These are phyloP conservation scores for Agaricus subrufescens DNA, from an alignment of 768 basidiomycete species.

Conservation along the genomic window DNA sequence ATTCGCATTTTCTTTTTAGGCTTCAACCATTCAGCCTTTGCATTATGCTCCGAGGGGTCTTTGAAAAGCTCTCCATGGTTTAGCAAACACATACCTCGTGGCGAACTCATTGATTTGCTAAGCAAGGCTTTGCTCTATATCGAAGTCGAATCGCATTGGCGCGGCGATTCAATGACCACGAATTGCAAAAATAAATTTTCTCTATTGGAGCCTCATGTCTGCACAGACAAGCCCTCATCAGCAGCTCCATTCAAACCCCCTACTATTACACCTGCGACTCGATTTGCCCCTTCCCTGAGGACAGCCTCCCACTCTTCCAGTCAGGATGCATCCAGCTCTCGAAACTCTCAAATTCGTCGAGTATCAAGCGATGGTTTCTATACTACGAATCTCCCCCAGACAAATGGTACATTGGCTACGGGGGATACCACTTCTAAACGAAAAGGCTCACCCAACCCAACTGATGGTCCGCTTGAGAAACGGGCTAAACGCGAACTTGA, in stretches of 20 bases:
- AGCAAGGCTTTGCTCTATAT: constrained; percentile 75
- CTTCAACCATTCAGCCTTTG: constrained; percentile 78
- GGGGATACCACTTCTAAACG: constrained; percentile 35
- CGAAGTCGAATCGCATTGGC: constrained; percentile 84
- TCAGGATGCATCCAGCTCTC: background rate
- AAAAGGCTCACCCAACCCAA: constrained; percentile 45
- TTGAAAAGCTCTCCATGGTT: constrained; percentile 67
- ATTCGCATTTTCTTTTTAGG: constrained; percentile 36
- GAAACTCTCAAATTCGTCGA: background rate
- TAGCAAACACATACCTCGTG: constrained; percentile 72
- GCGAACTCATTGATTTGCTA: constrained; percentile 77
- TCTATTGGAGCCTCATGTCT: constrained; percentile 70
- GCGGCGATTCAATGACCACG: constrained; percentile 50
- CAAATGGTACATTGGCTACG: constrained; percentile 11
- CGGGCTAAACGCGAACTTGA: constrained; percentile 49
- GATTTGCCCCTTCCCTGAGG: background rate
- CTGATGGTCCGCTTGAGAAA: constrained; percentile 57
- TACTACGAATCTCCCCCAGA: constrained; percentile 2
- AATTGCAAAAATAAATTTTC: constrained; percentile 72
- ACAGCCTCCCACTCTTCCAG: background rate
- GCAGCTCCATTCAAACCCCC: constrained; percentile 14
- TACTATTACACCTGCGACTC: constrained; percentile 5
- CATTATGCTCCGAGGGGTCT: constrained; percentile 69
- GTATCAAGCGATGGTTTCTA: constrained; percentile 11
- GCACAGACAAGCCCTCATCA: constrained; percentile 46